phyloP scores from a whole-genome alignment of 2,329 filamentous ascomycete genomes.

The Pleomassaria siparia region DNA sequence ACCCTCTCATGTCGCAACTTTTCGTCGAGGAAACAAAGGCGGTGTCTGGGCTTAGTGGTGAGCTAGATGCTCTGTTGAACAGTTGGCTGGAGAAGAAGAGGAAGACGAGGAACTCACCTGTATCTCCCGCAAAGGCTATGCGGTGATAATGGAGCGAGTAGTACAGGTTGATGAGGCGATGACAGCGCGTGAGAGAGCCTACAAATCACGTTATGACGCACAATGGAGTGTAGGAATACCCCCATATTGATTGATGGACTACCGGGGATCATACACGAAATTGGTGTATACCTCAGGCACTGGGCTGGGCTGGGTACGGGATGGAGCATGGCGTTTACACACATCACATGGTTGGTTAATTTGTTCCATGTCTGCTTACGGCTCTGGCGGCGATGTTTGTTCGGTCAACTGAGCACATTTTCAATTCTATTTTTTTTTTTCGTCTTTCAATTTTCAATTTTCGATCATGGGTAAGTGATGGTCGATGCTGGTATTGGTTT shows the following conservation, averaged over 20 bases:
- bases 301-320: background rate
- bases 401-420: background rate
- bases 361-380: background rate
- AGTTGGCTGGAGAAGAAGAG: slow-evolving; percentile 66
- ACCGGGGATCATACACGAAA: background rate
- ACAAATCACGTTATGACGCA: slow-evolving; percentile 1
- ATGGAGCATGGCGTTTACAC: background rate
- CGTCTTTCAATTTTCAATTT: background rate
- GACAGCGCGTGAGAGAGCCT: background rate
- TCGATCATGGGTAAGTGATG: background rate
- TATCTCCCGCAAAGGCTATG: background rate
- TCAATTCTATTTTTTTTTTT: background rate
- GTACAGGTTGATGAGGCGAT: background rate
- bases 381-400: background rate
- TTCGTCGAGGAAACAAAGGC: slow-evolving; percentile 87
- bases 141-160: background rate
- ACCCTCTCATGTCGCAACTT: slow-evolving; percentile 77
- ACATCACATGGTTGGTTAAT: background rate
- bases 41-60: slow-evolving; percentile 82
- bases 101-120: slow-evolving; percentile 12
- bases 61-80: slow-evolving; percentile 84
- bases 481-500: background rate
- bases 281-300: background rate
- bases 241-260: slow-evolving; percentile 4
- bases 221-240: slow-evolving; percentile 3